Base-by-base conservation (phyloP, 2,329 filamentous ascomycete species). In the Helotiales sp. region DNA sequence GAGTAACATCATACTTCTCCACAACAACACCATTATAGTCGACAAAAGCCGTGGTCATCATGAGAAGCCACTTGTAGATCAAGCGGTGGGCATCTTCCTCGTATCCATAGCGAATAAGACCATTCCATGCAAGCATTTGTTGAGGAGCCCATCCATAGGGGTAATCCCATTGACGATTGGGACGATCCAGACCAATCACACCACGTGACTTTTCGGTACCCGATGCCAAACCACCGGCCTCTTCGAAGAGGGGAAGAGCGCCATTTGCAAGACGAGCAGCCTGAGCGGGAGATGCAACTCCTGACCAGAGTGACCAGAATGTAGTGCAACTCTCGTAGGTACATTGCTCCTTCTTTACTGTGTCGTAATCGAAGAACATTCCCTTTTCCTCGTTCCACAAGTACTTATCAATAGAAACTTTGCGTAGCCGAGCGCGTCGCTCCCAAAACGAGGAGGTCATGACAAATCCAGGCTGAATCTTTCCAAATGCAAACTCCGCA, bases 351-450 rank as follows among this genome's bases (percentile, higher is more conserved):
- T 93, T 88, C 79, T 91, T 92, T 69, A 86, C 89, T 0, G 93
- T 97, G 81, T 99, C 87, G 79, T 98, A 99, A 80, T 99, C 96
- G 77, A 98, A 98, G 84, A 93, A 99, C 92, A 98, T 97, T 66
- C 95, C 95, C 77, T 92, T 89, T 72, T 92, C 85, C 72, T 95
- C 91, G 77, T 96, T 91, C 96, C 96, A 99, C 78, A 97, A 88
- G 76, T 96, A 93, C 81, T 93, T 96, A 80, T 98, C 92, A 74
- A 98, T 96, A 8, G 89, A 89, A 73, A 90, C 84, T 83, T 96
- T 95, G 75, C 96, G 89, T 75, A 89, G 88, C 81, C 91, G 92
- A 55, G 93, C 93, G 45, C 93, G 91, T 47, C 94, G 91, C 77
- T 97, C 94, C 96, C 96, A 99, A 57, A 87, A 84, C 0, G 93